Evolutionary conservation across 164 flowering plant species (phyloP).

Genomic region (Malania oleifera): DNA sequence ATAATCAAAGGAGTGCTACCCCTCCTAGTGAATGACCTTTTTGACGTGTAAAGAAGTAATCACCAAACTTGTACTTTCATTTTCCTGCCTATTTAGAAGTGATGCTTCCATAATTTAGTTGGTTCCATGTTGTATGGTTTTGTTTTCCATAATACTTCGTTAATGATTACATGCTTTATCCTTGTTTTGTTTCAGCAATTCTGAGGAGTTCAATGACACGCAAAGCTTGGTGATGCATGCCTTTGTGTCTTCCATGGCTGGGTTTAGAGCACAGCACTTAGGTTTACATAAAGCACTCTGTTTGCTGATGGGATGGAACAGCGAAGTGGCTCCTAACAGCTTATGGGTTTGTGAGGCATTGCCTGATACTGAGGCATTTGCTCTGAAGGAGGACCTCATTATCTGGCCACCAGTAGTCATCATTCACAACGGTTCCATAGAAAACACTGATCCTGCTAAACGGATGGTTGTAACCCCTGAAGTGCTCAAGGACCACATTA

Average conservation of each 20-base stretch:
- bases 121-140: background rate
- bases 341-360: constrained; percentile 27
- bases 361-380: constrained; percentile 35
- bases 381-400: constrained; percentile 57
- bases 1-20: background rate
- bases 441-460: constrained; percentile 23
- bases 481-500: constrained; percentile 34
- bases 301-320: constrained; percentile 66
- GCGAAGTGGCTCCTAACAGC: constrained; percentile 21
- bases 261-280: constrained; percentile 53
- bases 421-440: constrained; percentile 51
- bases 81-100: background rate
- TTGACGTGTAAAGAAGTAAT: background rate
- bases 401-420: constrained; percentile 76
- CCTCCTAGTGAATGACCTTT: background rate
- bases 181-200: constrained; percentile 31
- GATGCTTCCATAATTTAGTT: background rate
- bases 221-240: constrained; percentile 52
- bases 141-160: background rate
- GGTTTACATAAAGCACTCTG: constrained; percentile 77
- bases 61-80: background rate
- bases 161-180: constrained; percentile 5
- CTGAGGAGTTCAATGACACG: constrained; percentile 43
- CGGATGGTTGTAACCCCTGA: constrained; percentile 35
- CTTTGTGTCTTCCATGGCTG: constrained; percentile 33